Evolutionary conservation across 495 filamentous ascomycete genomes (phyloP), one percentile per base, ranked within the genome.

Genomic region (Letharia columbiana): DNA sequence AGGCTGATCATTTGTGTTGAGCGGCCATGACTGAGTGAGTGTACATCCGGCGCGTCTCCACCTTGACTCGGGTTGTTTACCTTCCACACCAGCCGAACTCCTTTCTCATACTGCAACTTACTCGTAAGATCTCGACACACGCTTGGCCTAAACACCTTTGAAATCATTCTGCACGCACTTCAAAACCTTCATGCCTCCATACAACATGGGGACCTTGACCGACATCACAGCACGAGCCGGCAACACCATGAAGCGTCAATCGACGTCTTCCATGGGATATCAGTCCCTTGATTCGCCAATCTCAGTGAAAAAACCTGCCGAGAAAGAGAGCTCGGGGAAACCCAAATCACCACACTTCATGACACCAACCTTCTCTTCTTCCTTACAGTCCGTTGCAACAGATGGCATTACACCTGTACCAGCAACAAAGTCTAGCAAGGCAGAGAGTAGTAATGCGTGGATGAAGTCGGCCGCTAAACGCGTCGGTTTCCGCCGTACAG

Each of bases 291-390:
- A 60, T 9, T 63, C 54, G 23, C 64, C 67, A 23, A 47, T 37
- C 31, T 45, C 33, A 50, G 50, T 33, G 37, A 52, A 58, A 10
- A 68, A 64, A 50, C 50, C 33, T 33, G 60, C 31, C 33, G 57
- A 61, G 20, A 68, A 66, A 42, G 69, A 71, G 61, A 66, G 70
- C 37, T 23, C 45, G 33, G 63, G n/a, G 12, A 61, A 62, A 39
- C 41, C 56, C 17, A 65, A 39, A 23, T 63, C 63, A 61, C 67
- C 69, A n/a, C 67, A 69, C 59, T 73, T 73, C 65, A 73, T 73
- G 71, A 70, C 69, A 18, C 71, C 71, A 52, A 73, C 71, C 10
- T 47, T 69, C 50, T 64, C 70, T 41, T 71, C 69, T 12, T 67
- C 67, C 10, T 71, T 63, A 56, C 61, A 69, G 18, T 62, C 62